Base-by-base conservation (phyloP, 192 early-diverging fungal genomes). In the Entrophospora sp. region DNA sequence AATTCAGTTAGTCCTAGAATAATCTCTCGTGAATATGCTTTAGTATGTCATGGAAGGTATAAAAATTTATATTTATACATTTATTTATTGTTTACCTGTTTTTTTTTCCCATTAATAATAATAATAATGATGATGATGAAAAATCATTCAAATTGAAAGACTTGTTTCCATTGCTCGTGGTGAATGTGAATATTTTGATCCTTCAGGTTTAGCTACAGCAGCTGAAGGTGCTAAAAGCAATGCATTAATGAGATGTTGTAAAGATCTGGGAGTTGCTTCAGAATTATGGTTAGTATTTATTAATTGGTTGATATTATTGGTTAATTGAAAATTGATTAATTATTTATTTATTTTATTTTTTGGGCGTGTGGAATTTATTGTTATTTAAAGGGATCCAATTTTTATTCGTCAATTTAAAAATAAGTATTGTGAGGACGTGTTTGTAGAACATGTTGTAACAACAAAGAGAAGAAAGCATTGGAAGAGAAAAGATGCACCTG, bases 161-260 rank as follows among this genome's bases (percentile, higher is more conserved):
- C 69, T 93, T 71, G 91, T 95, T 7, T 85, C 91, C 28, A 87
- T 92, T 71, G 93, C 96, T 30, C 88, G 96, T 56, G 96, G 96
- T 25, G 93, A 96, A 71, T 90, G 95, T 66, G 93, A 94, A 61
- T 95, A 82, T 70, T 95, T 95, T 74, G 82, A 87, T 64, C 77
- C 85, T 35, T 76, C 80, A 40, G 83, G 79, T 6, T 66, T 95
- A 42, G 82, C 92, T 0, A 95, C 92, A 0, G 91, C 91, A 0
- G 82, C 88, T 0, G 94, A 96, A 76, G 91, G 87, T 2, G 84
- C 82, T 72, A 97, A 94, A 75, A 89, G 86, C 30, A 97, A 95
- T 66, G 95, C 96, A 3, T 75, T 98, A 51, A 91, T 96, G 82
- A 85, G 94, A 31, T 96, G 94, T 75, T 98, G 94, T 78, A 98